phyloP scores from a whole-genome alignment of 1,284 basidiomycete genomes.

The Papiliotrema fonsecae region DNA sequence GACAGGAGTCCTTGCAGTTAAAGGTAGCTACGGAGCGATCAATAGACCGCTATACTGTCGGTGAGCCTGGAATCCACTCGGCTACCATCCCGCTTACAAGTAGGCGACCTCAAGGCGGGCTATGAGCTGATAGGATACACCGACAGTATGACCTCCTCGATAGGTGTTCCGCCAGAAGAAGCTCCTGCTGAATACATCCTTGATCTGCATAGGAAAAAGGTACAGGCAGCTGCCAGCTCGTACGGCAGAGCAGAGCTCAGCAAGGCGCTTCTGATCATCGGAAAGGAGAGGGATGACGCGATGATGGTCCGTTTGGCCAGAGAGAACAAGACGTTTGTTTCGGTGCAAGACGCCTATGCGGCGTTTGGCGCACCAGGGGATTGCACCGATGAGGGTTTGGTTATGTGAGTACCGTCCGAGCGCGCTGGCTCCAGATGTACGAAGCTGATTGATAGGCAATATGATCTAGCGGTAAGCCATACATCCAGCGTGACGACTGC shows the following conservation, averaged over 20 bases:
- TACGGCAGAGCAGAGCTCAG: conserved; percentile 16
- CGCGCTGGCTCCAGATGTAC: not conserved
- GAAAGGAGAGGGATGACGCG: conserved; percentile 18
- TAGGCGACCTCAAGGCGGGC: conserved; percentile 33
- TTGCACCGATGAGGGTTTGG: conserved; percentile 37
- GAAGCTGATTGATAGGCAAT: conserved; percentile 29
- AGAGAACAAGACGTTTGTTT: conserved; percentile 25
- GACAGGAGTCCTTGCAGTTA: conserved; percentile 25
- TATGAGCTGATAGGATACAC: conserved; percentile 32
- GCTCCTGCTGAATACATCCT: conserved; percentile 34
- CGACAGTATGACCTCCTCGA: conserved; percentile 13
- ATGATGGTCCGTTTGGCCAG: conserved; percentile 26
- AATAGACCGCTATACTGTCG: conserved; percentile 25
- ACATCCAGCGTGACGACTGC: not conserved
- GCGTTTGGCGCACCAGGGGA: conserved; percentile 35
- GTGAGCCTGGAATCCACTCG: conserved; percentile 14
- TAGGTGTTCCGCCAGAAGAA: conserved; percentile 24
- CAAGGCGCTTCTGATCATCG: conserved; percentile 29
- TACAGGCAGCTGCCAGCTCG: conserved; percentile 12
- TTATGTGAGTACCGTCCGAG: conserved; percentile 37
- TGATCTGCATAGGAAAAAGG: conserved; percentile 27
- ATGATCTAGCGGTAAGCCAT: conserved; percentile 34
- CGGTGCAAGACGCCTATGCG: conserved; percentile 37
- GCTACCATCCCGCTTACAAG: not conserved
- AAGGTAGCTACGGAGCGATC: conserved; percentile 36